Evolutionary conservation across 225 moss, liverwort and hornwort genomes (phyloP), one percentile per base, ranked within the genome.

Genomic region (Sphagnum contortum): DNA sequence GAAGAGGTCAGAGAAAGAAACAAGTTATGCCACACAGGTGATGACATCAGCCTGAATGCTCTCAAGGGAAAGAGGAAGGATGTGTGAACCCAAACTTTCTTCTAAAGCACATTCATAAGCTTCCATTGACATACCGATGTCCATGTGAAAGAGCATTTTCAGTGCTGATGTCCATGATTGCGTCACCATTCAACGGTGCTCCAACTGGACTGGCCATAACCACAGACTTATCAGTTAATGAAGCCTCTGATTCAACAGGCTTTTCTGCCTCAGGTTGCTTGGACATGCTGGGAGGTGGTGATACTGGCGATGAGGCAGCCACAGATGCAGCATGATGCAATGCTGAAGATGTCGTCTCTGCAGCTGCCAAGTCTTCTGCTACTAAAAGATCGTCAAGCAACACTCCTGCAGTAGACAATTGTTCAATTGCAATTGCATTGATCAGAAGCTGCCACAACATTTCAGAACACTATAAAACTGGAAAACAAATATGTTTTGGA

Each of bases 121-220:
- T 48, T n/a, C 60, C 10, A 29, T 12, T 48, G 6, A 66, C 70
- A 66, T 69, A 94, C 91, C 94, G 86, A 65, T 86, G 77, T 57
- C 92, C 92, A 77, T 78, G 77, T 48, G 69, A 67, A 6, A 87
- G 66, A 47, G 92, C 88, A 65, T 96, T 92, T 60, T 92, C 92
- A 57, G 92, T 87, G 70, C 88, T 96, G 14, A 96, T 96, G 72
- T 96, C 95, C 95, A 92, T 92, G 49, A 90, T 75, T 12, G 66
- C 77, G 60, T 96, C 92, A 9, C 92, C 95, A 70, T 77, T 83
- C 44, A 88, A 55, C 55, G 95, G 92, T 45, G 95, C 83, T 60
- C 88, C 88, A 52, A 96, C 92, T 48, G 90, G 95, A 65, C 74
- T 88, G 70, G 90, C 95, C 90, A 96, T 77, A 51, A 90, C 72